These are phyloP conservation scores for Arctium lappa DNA, from an alignment of 129 eudicot genomes.

Conservation along the genomic window DNA sequence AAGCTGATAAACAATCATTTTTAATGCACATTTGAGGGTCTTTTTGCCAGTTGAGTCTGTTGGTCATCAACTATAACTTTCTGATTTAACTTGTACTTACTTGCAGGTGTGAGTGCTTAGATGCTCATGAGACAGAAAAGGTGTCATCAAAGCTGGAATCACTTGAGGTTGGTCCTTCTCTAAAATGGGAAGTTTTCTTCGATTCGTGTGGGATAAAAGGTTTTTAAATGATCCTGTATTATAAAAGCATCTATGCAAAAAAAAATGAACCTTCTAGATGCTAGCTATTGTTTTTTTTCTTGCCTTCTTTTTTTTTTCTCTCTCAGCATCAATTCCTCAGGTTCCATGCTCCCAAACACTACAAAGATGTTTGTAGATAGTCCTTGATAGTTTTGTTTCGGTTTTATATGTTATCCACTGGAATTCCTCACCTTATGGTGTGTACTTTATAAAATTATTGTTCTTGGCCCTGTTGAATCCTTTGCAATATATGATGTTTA, in stretches of 20 bases:
- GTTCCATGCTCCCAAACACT: too few species aligned
- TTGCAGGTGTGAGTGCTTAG: slow-evolving; percentile 47
- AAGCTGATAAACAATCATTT: too few species aligned
- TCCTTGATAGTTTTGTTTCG: too few species aligned
- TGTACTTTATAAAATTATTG: neutral
- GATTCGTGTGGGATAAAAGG: neutral
- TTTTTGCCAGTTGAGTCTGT: neutral
- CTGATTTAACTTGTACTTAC: neutral
- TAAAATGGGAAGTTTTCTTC: neutral
- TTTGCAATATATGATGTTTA: neutral
- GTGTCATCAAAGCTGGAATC: slow-evolving; percentile 34
- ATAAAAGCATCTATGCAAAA: neutral
- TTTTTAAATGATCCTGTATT: neutral
- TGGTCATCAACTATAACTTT: neutral
- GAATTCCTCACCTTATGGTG: neutral
- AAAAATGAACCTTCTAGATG: too few species aligned
- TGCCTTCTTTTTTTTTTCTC: neutral
- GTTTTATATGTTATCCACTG: neutral
- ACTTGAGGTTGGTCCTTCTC: slow-evolving; percentile 46
- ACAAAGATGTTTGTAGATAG: too few species aligned
- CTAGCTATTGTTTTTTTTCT: too few species aligned
- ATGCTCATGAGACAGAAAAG: slow-evolving; percentile 39
- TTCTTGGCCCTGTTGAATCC: neutral
- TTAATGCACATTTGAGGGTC: too few species aligned
- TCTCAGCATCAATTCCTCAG: too few species aligned